Evolutionary conservation across 2,329 filamentous ascomycete species (phyloP).

Genomic region (Ceratocystis albifundus): DNA sequence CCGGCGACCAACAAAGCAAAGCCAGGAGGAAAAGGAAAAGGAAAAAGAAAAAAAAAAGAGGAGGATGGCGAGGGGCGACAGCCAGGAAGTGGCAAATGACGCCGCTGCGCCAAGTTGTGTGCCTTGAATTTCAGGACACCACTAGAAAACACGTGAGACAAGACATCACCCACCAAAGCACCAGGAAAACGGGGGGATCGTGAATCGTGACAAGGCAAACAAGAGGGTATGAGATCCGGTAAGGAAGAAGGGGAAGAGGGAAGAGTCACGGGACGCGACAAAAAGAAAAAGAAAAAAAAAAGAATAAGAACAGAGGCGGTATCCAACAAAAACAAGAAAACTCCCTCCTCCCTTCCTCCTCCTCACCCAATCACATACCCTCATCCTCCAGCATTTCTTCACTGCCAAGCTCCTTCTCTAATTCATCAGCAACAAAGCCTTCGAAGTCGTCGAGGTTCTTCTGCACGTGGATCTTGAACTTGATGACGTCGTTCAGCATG

Average conservation of each 20-base stretch:
- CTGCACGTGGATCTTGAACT: slow-evolving; percentile 96
- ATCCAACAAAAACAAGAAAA: not conserved
- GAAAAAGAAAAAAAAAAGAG: not conserved
- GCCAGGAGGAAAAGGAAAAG: not conserved
- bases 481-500: slow-evolving; percentile 93
- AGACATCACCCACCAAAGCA: not conserved
- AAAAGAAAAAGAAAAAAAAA: slow-evolving; percentile 24
- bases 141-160: slow-evolving; percentile 6
- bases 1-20: not conserved
- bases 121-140: slow-evolving; percentile 13
- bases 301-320: slow-evolving; percentile 2
- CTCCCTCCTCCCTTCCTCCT: no score
- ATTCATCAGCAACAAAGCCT: slow-evolving; percentile 80
- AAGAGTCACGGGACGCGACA: not conserved
- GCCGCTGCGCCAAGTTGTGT: not conserved
- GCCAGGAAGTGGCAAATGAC: slow-evolving; percentile 3
- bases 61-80: not conserved
- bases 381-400: slow-evolving; percentile 45
- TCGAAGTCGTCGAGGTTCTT: slow-evolving; percentile 89
- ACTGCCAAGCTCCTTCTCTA: slow-evolving; percentile 70
- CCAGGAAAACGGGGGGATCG: slow-evolving; percentile 14
- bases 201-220: slow-evolving; percentile 15
- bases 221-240: not conserved
- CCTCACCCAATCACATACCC: slow-evolving; percentile 23
- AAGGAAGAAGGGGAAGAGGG: slow-evolving; percentile 23